These are phyloP conservation scores for Alternaria angustiovoidea DNA, from an alignment of 2,329 filamentous ascomycete species.

Conservation along the genomic window DNA sequence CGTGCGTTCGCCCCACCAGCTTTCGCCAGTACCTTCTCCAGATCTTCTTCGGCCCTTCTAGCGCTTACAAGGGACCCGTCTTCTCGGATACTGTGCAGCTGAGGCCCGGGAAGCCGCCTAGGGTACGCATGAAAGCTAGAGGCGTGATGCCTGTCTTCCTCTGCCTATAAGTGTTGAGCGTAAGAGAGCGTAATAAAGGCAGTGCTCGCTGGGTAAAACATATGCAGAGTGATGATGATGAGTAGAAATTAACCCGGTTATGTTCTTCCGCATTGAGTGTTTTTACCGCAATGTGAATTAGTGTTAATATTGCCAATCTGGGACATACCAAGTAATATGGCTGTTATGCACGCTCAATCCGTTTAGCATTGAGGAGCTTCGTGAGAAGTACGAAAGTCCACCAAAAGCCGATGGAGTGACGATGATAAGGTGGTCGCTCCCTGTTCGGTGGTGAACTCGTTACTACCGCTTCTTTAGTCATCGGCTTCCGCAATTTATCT, in stretches of 20 bases:
- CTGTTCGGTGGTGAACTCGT: neutral
- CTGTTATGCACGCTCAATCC: neutral
- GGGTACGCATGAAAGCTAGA: slow-evolving; percentile 13
- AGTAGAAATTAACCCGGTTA: slow-evolving; percentile 7
- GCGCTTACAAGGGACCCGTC: slow-evolving; percentile 24
- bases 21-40: slow-evolving; percentile 20
- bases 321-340: neutral
- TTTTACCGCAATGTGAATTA: slow-evolving; percentile 9
- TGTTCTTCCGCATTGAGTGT: neutral
- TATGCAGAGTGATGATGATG: neutral
- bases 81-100: slow-evolving; percentile 24
- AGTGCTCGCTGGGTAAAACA: neutral
- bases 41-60: slow-evolving; percentile 31
- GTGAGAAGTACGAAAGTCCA: neutral
- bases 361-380: neutral
- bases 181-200: neutral
- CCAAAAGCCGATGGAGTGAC: neutral
- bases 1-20: slow-evolving; percentile 18
- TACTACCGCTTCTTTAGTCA: neutral
- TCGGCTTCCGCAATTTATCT: slow-evolving; percentile 1
- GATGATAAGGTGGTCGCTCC: neutral
- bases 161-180: slow-evolving; percentile 8
- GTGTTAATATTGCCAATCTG: slow-evolving; percentile 14
- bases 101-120: slow-evolving; percentile 15
- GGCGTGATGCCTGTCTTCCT: slow-evolving; percentile 9